Percentiles rank a stretch among this genome's conserved stretches.
Evolutionary conservation across 169 alveolate genomes (phyloP).

Genomic region (Cyclospora cayetanensis): DNA sequence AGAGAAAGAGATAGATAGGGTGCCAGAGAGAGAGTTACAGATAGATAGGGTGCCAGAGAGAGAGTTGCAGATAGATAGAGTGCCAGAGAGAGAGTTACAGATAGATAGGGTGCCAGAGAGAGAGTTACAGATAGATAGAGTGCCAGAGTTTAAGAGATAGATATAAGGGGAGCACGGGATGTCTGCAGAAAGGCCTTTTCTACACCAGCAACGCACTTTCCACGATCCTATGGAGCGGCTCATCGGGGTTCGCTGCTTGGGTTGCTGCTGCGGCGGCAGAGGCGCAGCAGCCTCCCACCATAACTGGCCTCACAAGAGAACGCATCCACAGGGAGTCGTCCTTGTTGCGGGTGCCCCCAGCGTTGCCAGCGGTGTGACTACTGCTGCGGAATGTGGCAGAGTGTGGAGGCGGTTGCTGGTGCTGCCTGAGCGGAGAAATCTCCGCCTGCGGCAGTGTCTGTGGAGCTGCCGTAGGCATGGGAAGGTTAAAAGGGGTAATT

Average conservation of each 20-base stretch:
- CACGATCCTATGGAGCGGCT: background rate
- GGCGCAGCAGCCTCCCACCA: conserved; percentile 57
- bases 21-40: too few species aligned
- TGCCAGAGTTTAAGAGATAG: too few species aligned
- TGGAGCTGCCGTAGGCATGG: background rate
- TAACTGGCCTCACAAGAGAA: conserved; percentile 15
- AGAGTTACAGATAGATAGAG: too few species aligned
- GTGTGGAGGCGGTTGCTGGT: background rate
- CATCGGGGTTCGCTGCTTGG: conserved; percentile 30
- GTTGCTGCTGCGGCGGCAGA: conserved; percentile 33
- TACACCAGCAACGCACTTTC: conserved; percentile 23
- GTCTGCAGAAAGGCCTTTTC: background rate
- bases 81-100: too few species aligned
- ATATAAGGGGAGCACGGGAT: too few species aligned
- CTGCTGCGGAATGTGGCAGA: background rate
- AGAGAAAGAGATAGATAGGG: background rate
- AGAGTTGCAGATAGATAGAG: too few species aligned
- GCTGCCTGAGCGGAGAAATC: background rate
- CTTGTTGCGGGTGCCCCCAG: background rate
- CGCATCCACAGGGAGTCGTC: conserved; percentile 16
- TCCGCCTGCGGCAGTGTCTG: background rate
- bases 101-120: too few species aligned
- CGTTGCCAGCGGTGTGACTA: background rate
- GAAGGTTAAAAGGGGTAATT: conserved; percentile 25
- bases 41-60: too few species aligned